Evolutionary conservation across 192 early-diverging fungal genomes (phyloP), one percentile per base, ranked within the genome.

Genomic region (Coemansia sp.): DNA sequence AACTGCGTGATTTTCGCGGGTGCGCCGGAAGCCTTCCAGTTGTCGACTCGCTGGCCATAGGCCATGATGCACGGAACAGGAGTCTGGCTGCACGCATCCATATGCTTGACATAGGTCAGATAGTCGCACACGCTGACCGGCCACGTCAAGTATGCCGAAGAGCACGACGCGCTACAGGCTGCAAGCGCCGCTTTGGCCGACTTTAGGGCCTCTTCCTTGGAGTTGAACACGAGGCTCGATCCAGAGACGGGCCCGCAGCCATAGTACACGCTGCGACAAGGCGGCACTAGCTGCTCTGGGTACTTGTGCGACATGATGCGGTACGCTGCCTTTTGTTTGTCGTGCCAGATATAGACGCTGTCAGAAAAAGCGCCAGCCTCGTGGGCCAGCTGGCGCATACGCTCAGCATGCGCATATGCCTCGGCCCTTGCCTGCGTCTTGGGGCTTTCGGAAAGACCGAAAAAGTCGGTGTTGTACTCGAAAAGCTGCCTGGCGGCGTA

Each of bases 271-370:
- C 72, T 67, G 59, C 77, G 72, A 40, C 77, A 80, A 0, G 77
- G 77, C 34, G 77, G 72, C 20, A 66, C 22, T 30, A 80, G 63
- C n/a, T 65, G 57, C 48, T 42, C 48, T 1, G 77, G 77, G 40
- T 68, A 80, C 28, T 63, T 57, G 42, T 64, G 67, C 34, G 72
- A 73, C 61, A 75, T 80, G 29, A 80, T 63, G 8, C 77, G 72
- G 64, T 69, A 80, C 2, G 77, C 77, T 14, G 77, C 77, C 57
- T 80, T 80, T 51, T 80, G 77, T 50, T 75, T 75, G 66, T 80
- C 77, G 52, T 80, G 77, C 77, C 72, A 75, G 33, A 80, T 36
- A 60, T 80, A 71, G 25, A 75, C 77, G 56, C 77, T 66, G 57
- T 71, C 71, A 11, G 75, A 34, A 5, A 42, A 8, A 11, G 64